Evolutionary conservation across 352 stramenopile species (phyloP).

Genomic region (Phytophthora pini): DNA sequence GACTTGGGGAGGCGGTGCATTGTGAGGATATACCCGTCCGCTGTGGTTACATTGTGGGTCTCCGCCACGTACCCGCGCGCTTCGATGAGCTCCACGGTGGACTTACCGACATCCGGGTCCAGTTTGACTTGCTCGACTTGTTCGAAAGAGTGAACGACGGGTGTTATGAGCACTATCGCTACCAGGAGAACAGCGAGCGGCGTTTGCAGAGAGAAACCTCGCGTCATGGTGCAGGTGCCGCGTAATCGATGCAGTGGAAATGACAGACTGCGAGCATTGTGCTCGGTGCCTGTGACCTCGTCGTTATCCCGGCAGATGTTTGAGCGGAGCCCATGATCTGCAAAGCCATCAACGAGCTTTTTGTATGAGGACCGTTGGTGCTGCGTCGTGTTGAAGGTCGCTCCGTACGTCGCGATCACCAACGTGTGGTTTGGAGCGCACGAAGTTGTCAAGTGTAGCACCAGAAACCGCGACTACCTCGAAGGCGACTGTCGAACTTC

Average conservation of each 20-base stretch:
- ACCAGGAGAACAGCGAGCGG: slow-evolving; percentile 9
- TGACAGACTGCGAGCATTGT: neutral
- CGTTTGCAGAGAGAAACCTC: neutral
- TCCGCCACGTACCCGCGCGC: slow-evolving; percentile 54
- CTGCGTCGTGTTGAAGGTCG: neutral
- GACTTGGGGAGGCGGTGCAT: slow-evolving; percentile 59
- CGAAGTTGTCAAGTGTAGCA: neutral
- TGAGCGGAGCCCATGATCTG: slow-evolving; percentile 25
- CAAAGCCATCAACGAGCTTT: neutral
- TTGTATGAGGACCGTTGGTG: slow-evolving; percentile 1
- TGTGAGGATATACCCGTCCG: slow-evolving; percentile 60
- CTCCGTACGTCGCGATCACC: slow-evolving; percentile 5
- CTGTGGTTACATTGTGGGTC: slow-evolving; percentile 48
- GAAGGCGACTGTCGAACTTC: neutral
- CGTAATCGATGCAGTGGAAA: slow-evolving; percentile 5
- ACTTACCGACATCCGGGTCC: slow-evolving; percentile 37
- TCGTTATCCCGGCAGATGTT: slow-evolving; percentile 17
- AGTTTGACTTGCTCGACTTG: slow-evolving; percentile 28
- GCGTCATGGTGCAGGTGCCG: slow-evolving; percentile 9
- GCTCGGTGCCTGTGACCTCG: slow-evolving; percentile 2
- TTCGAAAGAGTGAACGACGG: slow-evolving; percentile 22
- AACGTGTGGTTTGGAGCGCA: slow-evolving; percentile 6
- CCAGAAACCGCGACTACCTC: slow-evolving; percentile 1
- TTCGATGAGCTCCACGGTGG: slow-evolving; percentile 33
- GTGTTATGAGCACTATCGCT: slow-evolving; percentile 1